Percentiles rank a stretch among this genome's conserved stretches.
Evolutionary conservation across 495 filamentous ascomycete species (phyloP).

Genomic region (Platismatia glauca): DNA sequence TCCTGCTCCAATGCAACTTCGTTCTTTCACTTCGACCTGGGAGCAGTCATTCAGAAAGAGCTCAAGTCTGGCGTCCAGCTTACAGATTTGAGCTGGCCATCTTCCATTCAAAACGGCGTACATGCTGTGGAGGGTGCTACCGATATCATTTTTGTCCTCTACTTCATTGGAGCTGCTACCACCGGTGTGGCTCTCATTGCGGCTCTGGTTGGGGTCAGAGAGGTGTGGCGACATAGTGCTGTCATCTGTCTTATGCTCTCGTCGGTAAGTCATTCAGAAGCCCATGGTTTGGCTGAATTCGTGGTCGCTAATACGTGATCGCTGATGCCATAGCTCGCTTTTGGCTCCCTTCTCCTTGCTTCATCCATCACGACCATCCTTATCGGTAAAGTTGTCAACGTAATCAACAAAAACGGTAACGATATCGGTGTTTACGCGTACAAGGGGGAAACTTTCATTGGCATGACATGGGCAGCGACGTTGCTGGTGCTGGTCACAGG

Average conservation of each 20-base stretch:
- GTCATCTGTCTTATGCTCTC: slow-evolving; percentile 38
- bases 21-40: slow-evolving; percentile 51
- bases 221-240: slow-evolving; percentile 30
- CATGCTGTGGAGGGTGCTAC: slow-evolving; percentile 38
- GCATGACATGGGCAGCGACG: slow-evolving; percentile 52
- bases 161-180: slow-evolving; percentile 52
- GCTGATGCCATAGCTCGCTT: slow-evolving; percentile 31
- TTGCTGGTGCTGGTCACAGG: slow-evolving; percentile 40
- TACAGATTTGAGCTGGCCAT: slow-evolving; percentile 49
- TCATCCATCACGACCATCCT: slow-evolving; percentile 57
- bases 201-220: slow-evolving; percentile 36
- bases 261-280: slow-evolving; percentile 27
- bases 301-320: not conserved
- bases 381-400: slow-evolving; percentile 45
- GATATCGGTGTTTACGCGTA: slow-evolving; percentile 44
- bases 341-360: slow-evolving; percentile 45
- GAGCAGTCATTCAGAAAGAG: slow-evolving; percentile 43
- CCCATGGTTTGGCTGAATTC: not conserved
- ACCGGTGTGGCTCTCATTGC: slow-evolving; percentile 48
- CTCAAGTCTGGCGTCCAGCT: slow-evolving; percentile 46
- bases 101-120: slow-evolving; percentile 52
- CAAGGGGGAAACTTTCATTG: slow-evolving; percentile 48
- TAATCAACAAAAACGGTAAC: slow-evolving; percentile 50
- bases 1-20: slow-evolving; percentile 53
- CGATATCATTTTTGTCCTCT: slow-evolving; percentile 54